Percentiles rank a stretch among this genome's conserved stretches.
Evolutionary conservation across 768 basidiomycete genomes (phyloP).

Genomic region (Tephrocybe sp.): DNA sequence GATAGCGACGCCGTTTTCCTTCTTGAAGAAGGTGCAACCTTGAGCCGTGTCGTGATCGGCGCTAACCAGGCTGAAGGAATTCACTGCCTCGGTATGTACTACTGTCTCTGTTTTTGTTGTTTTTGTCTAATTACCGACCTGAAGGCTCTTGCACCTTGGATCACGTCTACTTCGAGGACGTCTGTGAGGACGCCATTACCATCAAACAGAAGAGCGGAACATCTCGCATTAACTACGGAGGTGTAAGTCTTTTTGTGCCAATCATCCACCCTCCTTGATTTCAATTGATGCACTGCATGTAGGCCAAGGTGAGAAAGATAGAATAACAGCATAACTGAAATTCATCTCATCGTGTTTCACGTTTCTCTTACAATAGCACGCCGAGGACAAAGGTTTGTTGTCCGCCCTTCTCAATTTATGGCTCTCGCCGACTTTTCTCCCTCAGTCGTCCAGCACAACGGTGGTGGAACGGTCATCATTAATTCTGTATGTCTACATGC

Average conservation of each 20-base stretch:
- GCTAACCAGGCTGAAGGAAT: conserved; percentile 41
- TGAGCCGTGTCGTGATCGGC: conserved; percentile 40
- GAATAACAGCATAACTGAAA: neutral
- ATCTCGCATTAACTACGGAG: conserved; percentile 36
- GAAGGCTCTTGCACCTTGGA: conserved; percentile 22
- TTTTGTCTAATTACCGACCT: neutral
- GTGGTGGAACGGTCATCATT: conserved; percentile 35
- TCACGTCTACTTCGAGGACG: conserved; percentile 25
- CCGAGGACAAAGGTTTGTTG: conserved; percentile 29
- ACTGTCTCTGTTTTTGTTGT: neutral
- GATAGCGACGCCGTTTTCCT: conserved; percentile 41
- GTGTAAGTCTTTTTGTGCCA: conserved; percentile 23
- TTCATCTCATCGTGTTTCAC: neutral
- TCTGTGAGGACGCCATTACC: conserved; percentile 31
- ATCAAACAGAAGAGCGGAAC: conserved; percentile 40
- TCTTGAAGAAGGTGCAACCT: conserved; percentile 38
- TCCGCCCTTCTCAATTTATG: too few relatives aligned
- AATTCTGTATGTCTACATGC: conserved; percentile 28
- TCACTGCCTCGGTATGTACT: conserved; percentile 34
- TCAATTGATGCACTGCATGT: neutral
- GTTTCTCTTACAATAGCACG: conserved; percentile 20
- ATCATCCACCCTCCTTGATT: neutral
- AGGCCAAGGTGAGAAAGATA: conserved; percentile 27
- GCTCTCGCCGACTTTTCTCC: too few relatives aligned
- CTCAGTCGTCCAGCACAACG: conserved; percentile 38